A percentile compares a stretch with the other conserved stretches of the same genome.
Conservation (phyloP, 2,329 filamentous ascomycete genomes). For the Pestalotiopsis sp. region DNA sequence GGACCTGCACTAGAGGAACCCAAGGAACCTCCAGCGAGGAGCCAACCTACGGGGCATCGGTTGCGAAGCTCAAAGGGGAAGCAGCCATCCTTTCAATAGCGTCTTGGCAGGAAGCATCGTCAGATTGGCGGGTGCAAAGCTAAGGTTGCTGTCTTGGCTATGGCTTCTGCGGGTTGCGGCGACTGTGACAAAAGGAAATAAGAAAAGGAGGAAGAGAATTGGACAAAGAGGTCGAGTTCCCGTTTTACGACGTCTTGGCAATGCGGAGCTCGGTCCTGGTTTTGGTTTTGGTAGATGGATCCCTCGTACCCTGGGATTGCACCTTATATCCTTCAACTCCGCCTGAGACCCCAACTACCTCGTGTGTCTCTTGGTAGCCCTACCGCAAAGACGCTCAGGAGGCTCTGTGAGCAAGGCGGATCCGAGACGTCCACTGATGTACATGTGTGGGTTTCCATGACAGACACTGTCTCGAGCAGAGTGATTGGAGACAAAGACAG, state of each 20-base stretch:
- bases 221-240: not conserved
- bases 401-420: not conserved
- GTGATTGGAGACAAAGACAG: not conserved
- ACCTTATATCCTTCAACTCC: not conserved
- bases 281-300: not conserved
- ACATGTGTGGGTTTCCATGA: not conserved
- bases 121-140: not conserved
- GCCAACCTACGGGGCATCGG: not conserved
- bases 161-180: not conserved
- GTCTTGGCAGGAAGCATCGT: conserved; percentile 8
- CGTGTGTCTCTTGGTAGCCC: not conserved
- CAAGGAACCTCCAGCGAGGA: not conserved
- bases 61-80: conserved; percentile 10
- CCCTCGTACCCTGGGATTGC: not conserved
- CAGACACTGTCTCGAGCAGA: not conserved
- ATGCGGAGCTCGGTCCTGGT: not conserved
- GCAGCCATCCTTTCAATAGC: conserved; percentile 6
- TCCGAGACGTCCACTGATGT: not conserved
- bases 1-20: not conserved
- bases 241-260: not conserved
- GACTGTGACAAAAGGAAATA: not conserved
- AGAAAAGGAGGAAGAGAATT: not conserved
- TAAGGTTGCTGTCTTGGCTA: not conserved
- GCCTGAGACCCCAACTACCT: not conserved
- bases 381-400: not conserved